Base-by-base conservation (phyloP, 257 asterid genomes). In the Verbena officinalis region DNA sequence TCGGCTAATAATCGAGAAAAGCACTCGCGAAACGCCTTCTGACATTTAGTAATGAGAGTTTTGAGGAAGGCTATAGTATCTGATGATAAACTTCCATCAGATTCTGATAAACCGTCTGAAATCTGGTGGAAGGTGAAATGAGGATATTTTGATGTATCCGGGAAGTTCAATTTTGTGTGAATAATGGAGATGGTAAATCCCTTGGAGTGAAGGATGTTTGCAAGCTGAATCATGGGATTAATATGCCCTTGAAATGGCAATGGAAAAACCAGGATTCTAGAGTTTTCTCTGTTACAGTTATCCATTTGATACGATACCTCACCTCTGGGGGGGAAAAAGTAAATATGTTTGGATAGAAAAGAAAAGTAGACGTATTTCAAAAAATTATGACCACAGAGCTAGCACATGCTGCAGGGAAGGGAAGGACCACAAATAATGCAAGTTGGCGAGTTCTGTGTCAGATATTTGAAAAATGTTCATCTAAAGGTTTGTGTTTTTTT, bases 141-240 rank as follows among this genome's bases (percentile, higher is more conserved):
- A 4, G 84, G 84, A 61, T 78, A 67, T 0, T 79, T 73, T 30
- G 80, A 49, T 1, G 81, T 70, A 21, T 70, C 20, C 0, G 84
- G 86, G 4, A 72, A 66, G 60, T 74, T 71, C 65, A 36, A 71
- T 8, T 36, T 12, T 8, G 91, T 77, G 64, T 77, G 88, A 3
- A 80, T 17, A 50, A 84, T 57, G 16, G 77, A 31, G 45, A 82
- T 72, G 16, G 65, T 44, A 48, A 77, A 79, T 5, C 84, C 86
- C 8, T 52, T 55, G 20, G 79, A 75, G 55, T 82, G 70, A 31
- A 84, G 86, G 39, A 82, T 80, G 68, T 45, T 62, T 0, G 82
- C 88, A 0, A 84, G 86, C 57, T 82, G 84, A 15, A 82, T 71
- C 84, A 84, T 80, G 43, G 88, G 88, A 39, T 52, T 77, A 16